phyloP scores from a whole-genome alignment of 768 basidiomycete species.

The Rhodocollybia butyracea region DNA sequence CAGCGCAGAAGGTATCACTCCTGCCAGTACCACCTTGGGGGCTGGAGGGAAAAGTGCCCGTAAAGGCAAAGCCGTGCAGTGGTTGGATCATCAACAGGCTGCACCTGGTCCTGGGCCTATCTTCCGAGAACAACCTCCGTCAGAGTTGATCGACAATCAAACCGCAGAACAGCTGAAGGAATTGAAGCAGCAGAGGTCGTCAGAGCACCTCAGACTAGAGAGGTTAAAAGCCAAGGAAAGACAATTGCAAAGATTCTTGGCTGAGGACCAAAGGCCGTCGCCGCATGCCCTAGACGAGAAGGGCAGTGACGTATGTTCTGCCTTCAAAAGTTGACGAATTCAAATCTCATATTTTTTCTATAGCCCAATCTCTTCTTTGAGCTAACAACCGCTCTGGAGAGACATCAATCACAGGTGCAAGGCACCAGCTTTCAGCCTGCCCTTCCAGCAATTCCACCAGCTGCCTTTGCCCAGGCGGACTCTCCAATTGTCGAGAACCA shows the following conservation, averaged over 20 bases:
- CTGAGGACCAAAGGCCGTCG: not conserved
- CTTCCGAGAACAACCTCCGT: not conserved
- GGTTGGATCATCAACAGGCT: slow-evolving; percentile 3
- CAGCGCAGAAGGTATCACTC: not conserved
- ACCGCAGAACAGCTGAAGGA: not conserved
- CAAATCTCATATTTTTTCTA: not conserved
- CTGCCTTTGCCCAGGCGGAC: not conserved
- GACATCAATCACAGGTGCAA: slow-evolving; percentile 2
- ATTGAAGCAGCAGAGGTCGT: not conserved
- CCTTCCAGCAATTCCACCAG: not conserved
- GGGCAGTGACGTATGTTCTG: slow-evolving; percentile 4
- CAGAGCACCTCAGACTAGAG: not conserved
- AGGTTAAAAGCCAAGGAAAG: not conserved
- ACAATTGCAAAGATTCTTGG: not conserved
- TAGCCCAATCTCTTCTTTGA: slow-evolving; percentile 6
- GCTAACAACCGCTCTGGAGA: slow-evolving; percentile 2
- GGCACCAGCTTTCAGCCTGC: not conserved
- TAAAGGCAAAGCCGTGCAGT: slow-evolving; percentile 6
- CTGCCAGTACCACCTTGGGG: not conserved
- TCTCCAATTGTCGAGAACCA: not conserved
- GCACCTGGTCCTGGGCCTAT: not conserved
- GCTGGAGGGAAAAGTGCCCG: not conserved
- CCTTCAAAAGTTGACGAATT: not conserved
- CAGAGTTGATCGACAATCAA: not conserved
- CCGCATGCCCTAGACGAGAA: slow-evolving; percentile 6